Conservation (phyloP, 2,329 filamentous ascomycete species). For the Kalaharituber pfeilii region DNA sequence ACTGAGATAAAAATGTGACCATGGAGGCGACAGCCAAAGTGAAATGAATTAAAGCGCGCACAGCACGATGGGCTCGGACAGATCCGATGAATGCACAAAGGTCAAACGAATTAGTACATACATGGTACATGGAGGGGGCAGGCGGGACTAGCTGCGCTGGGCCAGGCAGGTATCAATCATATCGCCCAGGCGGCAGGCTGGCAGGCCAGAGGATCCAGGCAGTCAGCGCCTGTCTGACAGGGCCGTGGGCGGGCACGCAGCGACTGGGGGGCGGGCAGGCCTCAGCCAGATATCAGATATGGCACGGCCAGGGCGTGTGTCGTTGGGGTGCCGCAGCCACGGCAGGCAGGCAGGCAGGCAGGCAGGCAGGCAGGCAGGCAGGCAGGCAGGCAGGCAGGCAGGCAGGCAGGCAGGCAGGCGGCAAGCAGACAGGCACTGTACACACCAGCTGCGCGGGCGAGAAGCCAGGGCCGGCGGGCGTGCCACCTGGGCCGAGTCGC, state of each 20-base stretch:
- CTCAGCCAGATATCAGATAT: too few species aligned
- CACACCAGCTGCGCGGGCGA: too few species aligned
- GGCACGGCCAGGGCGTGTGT: too few species aligned
- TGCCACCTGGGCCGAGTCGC: too few species aligned
- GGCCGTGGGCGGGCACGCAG: background rate
- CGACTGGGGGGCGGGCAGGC: background rate
- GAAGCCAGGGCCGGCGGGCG: too few species aligned
- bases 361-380: too few species aligned
- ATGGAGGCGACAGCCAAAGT: background rate
- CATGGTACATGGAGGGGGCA: background rate
- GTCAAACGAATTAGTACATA: background rate
- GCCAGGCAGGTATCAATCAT: background rate
- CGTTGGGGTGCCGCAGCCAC: too few species aligned
- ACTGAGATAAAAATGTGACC: background rate
- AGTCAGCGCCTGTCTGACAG: background rate
- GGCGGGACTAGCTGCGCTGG: background rate
- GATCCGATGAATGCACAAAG: conserved; percentile 1
- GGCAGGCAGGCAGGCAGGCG: too few species aligned
- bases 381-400: too few species aligned
- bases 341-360: too few species aligned
- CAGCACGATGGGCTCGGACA: conserved; percentile 1
- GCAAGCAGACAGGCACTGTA: too few species aligned
- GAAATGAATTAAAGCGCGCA: conserved; percentile 1
- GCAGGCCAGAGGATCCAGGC: background rate
- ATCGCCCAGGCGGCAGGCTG: background rate